phyloP scores from a whole-genome alignment of 768 basidiomycete species.

The Coprinellus aureogranulatus region DNA sequence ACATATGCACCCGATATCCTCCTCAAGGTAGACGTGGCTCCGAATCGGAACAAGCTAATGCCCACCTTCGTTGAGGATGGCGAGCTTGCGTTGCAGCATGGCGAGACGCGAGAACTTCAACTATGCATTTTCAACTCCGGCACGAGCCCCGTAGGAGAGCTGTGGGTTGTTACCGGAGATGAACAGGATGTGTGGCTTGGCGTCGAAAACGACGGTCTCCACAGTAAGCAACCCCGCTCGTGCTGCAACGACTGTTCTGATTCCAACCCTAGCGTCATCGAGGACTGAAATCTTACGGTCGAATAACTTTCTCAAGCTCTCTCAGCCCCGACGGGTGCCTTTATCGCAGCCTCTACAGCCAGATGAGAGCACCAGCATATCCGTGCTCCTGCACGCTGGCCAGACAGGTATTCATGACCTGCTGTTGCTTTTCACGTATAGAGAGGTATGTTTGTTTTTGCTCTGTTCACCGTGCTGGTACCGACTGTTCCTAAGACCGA shows the following conservation, averaged over 20 bases:
- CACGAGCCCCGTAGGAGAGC: constrained; percentile 51
- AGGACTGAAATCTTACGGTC: constrained; percentile 11
- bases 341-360: constrained; percentile 6
- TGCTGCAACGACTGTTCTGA: neutral
- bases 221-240: constrained; percentile 13
- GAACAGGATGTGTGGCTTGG: constrained; percentile 66
- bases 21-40: constrained; percentile 60
- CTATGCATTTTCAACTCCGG: constrained; percentile 72
- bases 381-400: constrained; percentile 10
- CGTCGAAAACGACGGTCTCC: constrained; percentile 13
- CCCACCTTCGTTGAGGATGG: constrained; percentile 56
- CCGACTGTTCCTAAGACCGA: constrained; percentile 36
- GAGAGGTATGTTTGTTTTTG: constrained; percentile 44
- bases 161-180: constrained; percentile 66
- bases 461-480: constrained; percentile 8
- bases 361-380: constrained; percentile 6
- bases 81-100: constrained; percentile 55
- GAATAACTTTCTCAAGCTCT: constrained; percentile 8
- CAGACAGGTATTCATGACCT: constrained; percentile 9
- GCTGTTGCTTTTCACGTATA: constrained; percentile 38
- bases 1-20: constrained; percentile 70
- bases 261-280: neutral
- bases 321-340: constrained; percentile 11
- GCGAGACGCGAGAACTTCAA: constrained; percentile 57
- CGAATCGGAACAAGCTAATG: constrained; percentile 61